Percentiles rank a stretch among this genome's conserved stretches.
Conservation (phyloP, 2,329 filamentous ascomycete species). For the Capronia americana region DNA sequence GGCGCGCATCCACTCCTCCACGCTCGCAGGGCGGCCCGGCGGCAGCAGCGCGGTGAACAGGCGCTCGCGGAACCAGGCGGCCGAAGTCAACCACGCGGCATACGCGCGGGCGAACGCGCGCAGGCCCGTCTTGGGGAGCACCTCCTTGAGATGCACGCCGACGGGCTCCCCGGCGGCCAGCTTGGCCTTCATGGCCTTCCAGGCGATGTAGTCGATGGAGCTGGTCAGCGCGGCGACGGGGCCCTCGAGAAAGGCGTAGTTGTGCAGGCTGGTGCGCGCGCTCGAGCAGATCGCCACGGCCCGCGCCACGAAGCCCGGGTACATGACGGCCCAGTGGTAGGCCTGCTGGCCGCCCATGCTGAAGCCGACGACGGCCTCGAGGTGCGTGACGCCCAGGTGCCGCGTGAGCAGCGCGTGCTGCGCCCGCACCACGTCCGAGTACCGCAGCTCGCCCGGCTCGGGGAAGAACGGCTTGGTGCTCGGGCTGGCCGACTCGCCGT, state of each 20-base stretch:
- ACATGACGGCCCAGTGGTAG: conserved; percentile 56
- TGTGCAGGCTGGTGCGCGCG: conserved; percentile 55
- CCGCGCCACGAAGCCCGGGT: conserved; percentile 50
- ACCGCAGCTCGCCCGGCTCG: conserved; percentile 44
- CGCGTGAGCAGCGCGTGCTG: conserved; percentile 50
- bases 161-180: conserved; percentile 39
- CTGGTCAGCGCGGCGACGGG: conserved; percentile 53
- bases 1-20: conserved; percentile 49
- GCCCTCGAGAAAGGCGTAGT: conserved; percentile 57
- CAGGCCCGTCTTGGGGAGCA: conserved; percentile 47
- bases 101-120: conserved; percentile 56
- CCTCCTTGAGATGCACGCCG: conserved; percentile 41
- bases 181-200: conserved; percentile 37
- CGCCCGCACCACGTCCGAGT: conserved; percentile 53
- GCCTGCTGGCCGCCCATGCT: conserved; percentile 60
- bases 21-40: conserved; percentile 43
- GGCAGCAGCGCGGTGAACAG: conserved; percentile 44
- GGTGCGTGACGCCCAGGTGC: conserved; percentile 44
- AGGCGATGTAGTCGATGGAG: conserved; percentile 50
- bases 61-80: conserved; percentile 54
- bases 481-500: conserved; percentile 56
- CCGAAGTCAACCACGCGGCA: conserved; percentile 56
- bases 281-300: conserved; percentile 55
- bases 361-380: conserved; percentile 56
- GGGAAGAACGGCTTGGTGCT: conserved; percentile 55